A percentile compares a stretch with the other conserved stretches of the same genome.
These are phyloP conservation scores for Boletus reticulatus DNA, from an alignment of 768 basidiomycete species.

Conservation along the genomic window DNA sequence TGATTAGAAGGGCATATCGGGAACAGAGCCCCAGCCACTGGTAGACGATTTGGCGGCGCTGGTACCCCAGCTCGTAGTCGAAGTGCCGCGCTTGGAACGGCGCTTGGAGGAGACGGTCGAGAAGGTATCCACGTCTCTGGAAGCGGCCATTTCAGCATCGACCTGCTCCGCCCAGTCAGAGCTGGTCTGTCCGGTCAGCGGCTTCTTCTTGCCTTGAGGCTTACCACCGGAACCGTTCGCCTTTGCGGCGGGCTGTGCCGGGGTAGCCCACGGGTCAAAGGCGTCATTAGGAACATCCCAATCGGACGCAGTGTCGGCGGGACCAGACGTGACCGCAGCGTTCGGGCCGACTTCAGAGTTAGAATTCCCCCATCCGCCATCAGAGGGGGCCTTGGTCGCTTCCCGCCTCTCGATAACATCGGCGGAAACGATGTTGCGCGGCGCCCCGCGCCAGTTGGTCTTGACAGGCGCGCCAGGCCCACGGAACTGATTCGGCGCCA, in stretches of 20 bases:
- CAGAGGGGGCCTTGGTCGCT: background rate
- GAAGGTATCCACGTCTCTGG: background rate
- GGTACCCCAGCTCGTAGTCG: slow-evolving; percentile 9
- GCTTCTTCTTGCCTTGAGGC: slow-evolving; percentile 9
- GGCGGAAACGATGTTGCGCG: slow-evolving; percentile 26
- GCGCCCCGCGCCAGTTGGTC: slow-evolving; percentile 30
- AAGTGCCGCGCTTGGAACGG: slow-evolving; percentile 10
- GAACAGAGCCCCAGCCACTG: slow-evolving; percentile 26
- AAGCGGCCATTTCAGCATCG: slow-evolving; percentile 13
- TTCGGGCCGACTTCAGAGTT: slow-evolving; percentile 14
- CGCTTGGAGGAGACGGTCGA: slow-evolving; percentile 12
- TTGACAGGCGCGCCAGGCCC: slow-evolving; percentile 31
- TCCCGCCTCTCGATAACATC: slow-evolving; percentile 27
- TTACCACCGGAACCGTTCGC: background rate
- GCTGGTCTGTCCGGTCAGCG: background rate
- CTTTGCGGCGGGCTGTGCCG: slow-evolving; percentile 3
- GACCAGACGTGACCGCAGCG: background rate
- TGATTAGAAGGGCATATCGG: slow-evolving; percentile 25
- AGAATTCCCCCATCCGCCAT: slow-evolving; percentile 22
- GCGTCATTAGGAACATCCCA: slow-evolving; percentile 22
- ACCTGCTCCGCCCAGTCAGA: slow-evolving; percentile 31
- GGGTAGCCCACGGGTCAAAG: slow-evolving; percentile 22
- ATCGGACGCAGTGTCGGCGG: slow-evolving; percentile 16
- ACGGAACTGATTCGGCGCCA: slow-evolving; percentile 18
- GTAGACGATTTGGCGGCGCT: slow-evolving; percentile 16